These are phyloP conservation scores for Chaetomium olivaceum DNA, from an alignment of 2,329 filamentous ascomycete species.

Conservation along the genomic window DNA sequence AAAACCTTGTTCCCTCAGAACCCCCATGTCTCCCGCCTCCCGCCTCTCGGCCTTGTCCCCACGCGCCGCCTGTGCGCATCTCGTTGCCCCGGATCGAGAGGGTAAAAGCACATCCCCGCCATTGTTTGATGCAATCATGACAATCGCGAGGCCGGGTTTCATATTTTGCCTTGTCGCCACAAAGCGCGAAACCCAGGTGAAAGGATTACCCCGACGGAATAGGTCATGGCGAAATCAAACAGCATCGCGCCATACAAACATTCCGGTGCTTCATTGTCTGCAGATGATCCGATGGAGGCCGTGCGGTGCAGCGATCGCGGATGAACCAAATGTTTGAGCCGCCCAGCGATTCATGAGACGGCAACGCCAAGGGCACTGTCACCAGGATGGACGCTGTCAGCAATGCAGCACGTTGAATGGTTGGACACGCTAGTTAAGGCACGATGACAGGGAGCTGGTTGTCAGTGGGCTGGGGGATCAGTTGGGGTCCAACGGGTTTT, in stretches of 20 bases:
- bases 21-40: neutral
- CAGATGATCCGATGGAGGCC: neutral
- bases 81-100: constrained; percentile 12
- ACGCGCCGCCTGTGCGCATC: neutral
- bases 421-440: too few species aligned
- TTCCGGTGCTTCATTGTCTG: neutral
- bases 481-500: neutral
- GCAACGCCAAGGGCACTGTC: neutral
- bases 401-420: neutral
- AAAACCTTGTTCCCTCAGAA: constrained; percentile 24
- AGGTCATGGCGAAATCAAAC: neutral
- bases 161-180: constrained; percentile 5
- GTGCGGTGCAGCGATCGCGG: neutral
- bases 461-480: neutral
- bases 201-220: neutral
- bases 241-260: neutral
- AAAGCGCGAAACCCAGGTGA: neutral
- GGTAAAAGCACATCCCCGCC: constrained; percentile 26
- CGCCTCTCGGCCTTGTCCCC: neutral
- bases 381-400: neutral
- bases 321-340: neutral
- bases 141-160: constrained; percentile 13
- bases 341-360: constrained; percentile 12
- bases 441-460: neutral
- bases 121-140: neutral